A percentile compares a stretch with the other conserved stretches of the same genome.
Evolutionary conservation across 192 early-diverging fungal genomes (phyloP).

Genomic region (Coemansia asiatica): DNA sequence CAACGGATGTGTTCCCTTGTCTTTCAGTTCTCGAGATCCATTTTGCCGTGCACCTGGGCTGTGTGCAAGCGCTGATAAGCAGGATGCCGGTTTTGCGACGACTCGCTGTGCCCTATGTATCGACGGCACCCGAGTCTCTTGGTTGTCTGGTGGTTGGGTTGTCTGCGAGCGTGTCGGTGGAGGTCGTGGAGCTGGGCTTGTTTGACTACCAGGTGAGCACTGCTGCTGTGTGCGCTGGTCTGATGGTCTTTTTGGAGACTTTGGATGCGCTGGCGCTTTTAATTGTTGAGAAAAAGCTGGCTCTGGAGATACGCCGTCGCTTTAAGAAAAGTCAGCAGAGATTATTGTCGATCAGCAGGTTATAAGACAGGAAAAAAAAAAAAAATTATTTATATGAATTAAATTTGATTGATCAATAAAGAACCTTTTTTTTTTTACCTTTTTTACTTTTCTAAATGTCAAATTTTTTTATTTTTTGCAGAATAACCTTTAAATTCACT

Average conservation of each 20-base stretch:
- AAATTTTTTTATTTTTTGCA: too few species aligned
- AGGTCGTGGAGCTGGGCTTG: slow-evolving; percentile 1
- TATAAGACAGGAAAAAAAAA: too few species aligned
- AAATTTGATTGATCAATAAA: too few species aligned
- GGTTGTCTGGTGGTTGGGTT: background rate
- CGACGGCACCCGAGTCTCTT: background rate
- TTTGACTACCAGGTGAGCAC: slow-evolving; percentile 5
- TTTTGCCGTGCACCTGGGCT: background rate
- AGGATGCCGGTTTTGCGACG: background rate
- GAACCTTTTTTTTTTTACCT: too few species aligned
- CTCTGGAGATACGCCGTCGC: background rate
- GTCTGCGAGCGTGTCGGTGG: background rate
- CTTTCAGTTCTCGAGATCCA: background rate
- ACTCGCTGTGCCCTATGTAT: background rate
- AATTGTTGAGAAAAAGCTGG: background rate
- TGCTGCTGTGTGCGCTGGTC: background rate
- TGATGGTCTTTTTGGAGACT: background rate
- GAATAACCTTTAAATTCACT: too few species aligned
- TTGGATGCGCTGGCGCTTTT: background rate
- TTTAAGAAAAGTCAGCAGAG: too few species aligned
- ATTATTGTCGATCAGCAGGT: too few species aligned
- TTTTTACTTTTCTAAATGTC: too few species aligned
- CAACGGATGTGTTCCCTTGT: background rate
- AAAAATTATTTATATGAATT: too few species aligned
- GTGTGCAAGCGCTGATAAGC: background rate